phyloP scores from a whole-genome alignment of 176 grass and related monocot genomes.

The Rhipidocladum racemiflorum region DNA sequence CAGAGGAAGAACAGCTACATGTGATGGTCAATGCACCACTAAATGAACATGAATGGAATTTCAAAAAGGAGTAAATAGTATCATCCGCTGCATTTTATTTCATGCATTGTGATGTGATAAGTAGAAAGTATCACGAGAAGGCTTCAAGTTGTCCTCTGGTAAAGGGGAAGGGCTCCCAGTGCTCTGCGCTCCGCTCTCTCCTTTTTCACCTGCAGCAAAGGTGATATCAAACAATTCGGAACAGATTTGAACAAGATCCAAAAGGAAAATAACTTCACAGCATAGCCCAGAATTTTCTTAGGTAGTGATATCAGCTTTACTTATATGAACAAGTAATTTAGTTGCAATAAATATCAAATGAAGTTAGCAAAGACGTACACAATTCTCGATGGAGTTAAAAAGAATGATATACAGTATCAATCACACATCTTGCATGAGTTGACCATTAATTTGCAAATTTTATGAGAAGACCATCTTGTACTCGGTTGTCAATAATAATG shows the following conservation, averaged over 20 bases:
- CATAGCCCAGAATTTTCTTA: slow-evolving; percentile 1
- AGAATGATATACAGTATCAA: not conserved
- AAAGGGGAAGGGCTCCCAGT: slow-evolving; percentile 78
- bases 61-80: slow-evolving; percentile 21
- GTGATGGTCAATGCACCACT: slow-evolving; percentile 29
- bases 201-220: slow-evolving; percentile 68
- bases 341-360: not conserved
- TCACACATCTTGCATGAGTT: not conserved
- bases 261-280: not conserved
- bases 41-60: slow-evolving; percentile 25
- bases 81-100: slow-evolving; percentile 71
- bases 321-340: not conserved
- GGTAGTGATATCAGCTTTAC: not conserved
- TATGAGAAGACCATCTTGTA: not conserved
- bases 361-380: not conserved
- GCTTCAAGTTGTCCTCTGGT: slow-evolving; percentile 68
- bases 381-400: not conserved
- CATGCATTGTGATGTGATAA: slow-evolving; percentile 45
- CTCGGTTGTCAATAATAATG: not conserved
- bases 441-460: not conserved
- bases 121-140: slow-evolving; percentile 14
- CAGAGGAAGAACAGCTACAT: not conserved
- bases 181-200: slow-evolving; percentile 67
- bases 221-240: not conserved
- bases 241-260: not conserved